phyloP scores from a whole-genome alignment of 1,284 basidiomycete genomes.

The Cutaneotrichosporon cyanovorans region DNA sequence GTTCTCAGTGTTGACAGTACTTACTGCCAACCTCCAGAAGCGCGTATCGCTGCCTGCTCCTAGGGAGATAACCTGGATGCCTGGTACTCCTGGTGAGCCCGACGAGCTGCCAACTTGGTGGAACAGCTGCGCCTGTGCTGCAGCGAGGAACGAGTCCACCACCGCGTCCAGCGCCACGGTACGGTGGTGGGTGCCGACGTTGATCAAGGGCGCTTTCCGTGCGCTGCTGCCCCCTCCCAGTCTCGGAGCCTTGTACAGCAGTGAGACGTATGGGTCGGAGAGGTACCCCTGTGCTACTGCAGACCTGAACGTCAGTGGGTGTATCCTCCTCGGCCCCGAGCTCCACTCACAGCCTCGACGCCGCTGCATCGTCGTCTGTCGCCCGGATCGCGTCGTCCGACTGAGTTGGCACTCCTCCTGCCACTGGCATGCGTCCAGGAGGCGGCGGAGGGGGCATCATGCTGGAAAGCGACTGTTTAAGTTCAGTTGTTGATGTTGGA shows the following conservation, averaged over 20 bases:
- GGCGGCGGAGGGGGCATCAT: slow-evolving; percentile 16
- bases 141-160: slow-evolving; percentile 61
- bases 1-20: slow-evolving; percentile 34
- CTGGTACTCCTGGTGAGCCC: not conserved
- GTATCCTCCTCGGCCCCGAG: too few species aligned
- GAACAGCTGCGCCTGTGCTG: slow-evolving; percentile 23
- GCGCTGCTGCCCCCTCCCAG: slow-evolving; percentile 1
- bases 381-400: slow-evolving; percentile 58
- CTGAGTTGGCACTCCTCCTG: slow-evolving; percentile 5
- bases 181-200: slow-evolving; percentile 86
- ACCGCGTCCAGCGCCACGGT: slow-evolving; percentile 72
- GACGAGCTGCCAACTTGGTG: not conserved
- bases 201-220: slow-evolving; percentile 69
- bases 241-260: slow-evolving; percentile 49
- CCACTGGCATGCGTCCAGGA: not conserved
- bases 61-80: slow-evolving; percentile 71
- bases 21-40: slow-evolving; percentile 80
- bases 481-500: too few species aligned
- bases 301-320: slow-evolving; percentile 46
- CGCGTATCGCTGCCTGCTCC: slow-evolving; percentile 90
- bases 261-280: slow-evolving; percentile 59
- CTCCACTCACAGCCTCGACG: slow-evolving; percentile 59
- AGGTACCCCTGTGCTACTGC: slow-evolving; percentile 70
- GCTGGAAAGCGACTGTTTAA: too few species aligned
- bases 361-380: slow-evolving; percentile 66